phyloP scores from a whole-genome alignment of 768 basidiomycete species.

The Glaciozyma martinii region DNA sequence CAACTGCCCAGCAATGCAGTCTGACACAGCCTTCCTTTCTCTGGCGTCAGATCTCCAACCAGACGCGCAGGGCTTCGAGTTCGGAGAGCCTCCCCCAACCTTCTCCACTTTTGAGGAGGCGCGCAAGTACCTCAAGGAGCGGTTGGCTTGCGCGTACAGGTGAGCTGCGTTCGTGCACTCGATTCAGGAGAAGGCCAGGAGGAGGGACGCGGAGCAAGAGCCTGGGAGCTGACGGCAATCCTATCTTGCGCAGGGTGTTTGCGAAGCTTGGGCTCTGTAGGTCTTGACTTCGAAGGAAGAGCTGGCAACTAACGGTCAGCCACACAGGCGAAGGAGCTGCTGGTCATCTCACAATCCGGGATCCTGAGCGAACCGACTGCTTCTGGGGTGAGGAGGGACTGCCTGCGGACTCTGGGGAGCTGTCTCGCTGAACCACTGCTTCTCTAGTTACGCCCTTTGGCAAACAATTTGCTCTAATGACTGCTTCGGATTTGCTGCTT shows the following conservation, averaged over 20 bases:
- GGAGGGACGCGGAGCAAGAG: not conserved
- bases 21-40: too few species aligned
- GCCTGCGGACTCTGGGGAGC: too few species aligned
- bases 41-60: too few species aligned
- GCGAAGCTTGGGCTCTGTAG: conserved; percentile 1
- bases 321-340: not conserved
- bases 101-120: not conserved
- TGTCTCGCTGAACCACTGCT: not conserved
- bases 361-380: not conserved
- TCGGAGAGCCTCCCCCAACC: too few species aligned
- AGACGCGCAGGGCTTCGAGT: too few species aligned
- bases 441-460: conserved; percentile 33
- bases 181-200: too few species aligned
- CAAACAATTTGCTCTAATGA: conserved; percentile 34
- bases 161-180: not conserved
- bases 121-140: conserved; percentile 5
- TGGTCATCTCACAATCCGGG: conserved; percentile 8
- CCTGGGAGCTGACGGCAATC: not conserved
- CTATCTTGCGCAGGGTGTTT: conserved; percentile 2
- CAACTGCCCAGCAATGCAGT: too few species aligned
- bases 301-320: too few species aligned
- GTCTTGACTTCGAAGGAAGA: not conserved
- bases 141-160: conserved; percentile 2
- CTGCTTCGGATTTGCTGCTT: conserved; percentile 32
- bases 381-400: not conserved